Base-by-base conservation (phyloP, 129 eudicot species). In the Gnaphalium uliginosum region DNA sequence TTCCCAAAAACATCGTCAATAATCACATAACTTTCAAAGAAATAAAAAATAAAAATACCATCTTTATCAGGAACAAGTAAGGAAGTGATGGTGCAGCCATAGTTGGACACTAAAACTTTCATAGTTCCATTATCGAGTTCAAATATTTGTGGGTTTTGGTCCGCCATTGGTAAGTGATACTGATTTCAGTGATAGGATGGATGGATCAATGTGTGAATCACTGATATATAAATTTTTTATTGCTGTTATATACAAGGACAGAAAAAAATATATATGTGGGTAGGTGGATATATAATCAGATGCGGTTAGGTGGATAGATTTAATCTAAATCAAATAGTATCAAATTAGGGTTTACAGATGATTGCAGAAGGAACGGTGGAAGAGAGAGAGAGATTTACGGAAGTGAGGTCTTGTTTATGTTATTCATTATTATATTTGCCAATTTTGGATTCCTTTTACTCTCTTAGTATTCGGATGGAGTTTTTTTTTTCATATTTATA, bases 81-180 rank as follows among this genome's bases (percentile, higher is more conserved):
- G 43, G 98, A 91, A 54, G 96, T 90, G 85, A 94, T 94, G 56
- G 89, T 91, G 85, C 98, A 94, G 4, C 98, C 98, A 65, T 53
- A 89, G 66, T 94, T 89, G 80, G 98, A 85, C 67, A 94, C 87
- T 4, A 78, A 80, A 54, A 89, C 84, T 66, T 83, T 85, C 83
- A 91, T 91, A 69, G 83, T 79, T 21, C 96, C 98, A 84, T 94
- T 94, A 87, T 83, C 84, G 79, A 94, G 97, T 33, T 94, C 97
- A 75, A 66, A 66, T 33, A 66, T 66, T 35, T 66, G 9, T 9
- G 71, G 71, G 35, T 30, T 1, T 9, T 33, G 30, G 10, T 66
- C 71, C 2, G 71, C 71, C 71, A 66, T 66, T 66, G 68, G 8
- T 63, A 8, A 29, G 0, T 5, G 14, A 35, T 19, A n/a, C 18